phyloP scores from a whole-genome alignment of 495 filamentous ascomycete species.

The Penicillium daleae region DNA sequence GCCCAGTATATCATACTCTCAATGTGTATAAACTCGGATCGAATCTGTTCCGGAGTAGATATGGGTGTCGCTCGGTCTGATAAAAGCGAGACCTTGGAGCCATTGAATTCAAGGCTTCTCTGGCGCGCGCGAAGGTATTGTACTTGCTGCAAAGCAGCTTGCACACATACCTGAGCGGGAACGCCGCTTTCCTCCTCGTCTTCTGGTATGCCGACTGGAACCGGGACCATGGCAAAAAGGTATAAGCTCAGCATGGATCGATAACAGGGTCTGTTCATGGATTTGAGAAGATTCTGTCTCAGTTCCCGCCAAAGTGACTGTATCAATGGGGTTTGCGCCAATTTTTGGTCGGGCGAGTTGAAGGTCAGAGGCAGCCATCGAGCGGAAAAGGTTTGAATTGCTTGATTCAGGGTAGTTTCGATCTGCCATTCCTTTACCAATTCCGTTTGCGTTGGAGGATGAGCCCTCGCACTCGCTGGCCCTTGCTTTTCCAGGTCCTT shows the following conservation, averaged over 20 bases:
- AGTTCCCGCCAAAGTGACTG: conserved; percentile 23
- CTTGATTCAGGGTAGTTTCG: conserved; percentile 18
- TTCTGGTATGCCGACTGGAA: conserved; percentile 25
- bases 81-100: conserved; percentile 23
- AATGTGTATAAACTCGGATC: conserved; percentile 20
- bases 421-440: conserved; percentile 22
- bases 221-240: conserved; percentile 22
- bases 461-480: neutral
- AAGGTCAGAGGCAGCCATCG: conserved; percentile 22
- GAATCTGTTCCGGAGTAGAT: conserved; percentile 17
- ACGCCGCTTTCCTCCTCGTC: conserved; percentile 23
- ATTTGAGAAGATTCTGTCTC: conserved; percentile 14
- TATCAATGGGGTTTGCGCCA: conserved; percentile 13
- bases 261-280: conserved; percentile 27
- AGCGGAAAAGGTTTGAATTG: conserved; percentile 25
- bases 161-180: conserved; percentile 24
- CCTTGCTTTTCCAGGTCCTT: conserved; percentile 19
- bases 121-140: conserved; percentile 22
- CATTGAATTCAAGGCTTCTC: conserved; percentile 26
- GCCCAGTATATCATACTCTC: conserved; percentile 30
- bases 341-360: neutral
- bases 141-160: conserved; percentile 27
- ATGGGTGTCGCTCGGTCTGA: conserved; percentile 12
- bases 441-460: conserved; percentile 14
- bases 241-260: conserved; percentile 24